phyloP scores from a whole-genome alignment of 2,329 filamentous ascomycete species.

The Ambrosiella beaveri region DNA sequence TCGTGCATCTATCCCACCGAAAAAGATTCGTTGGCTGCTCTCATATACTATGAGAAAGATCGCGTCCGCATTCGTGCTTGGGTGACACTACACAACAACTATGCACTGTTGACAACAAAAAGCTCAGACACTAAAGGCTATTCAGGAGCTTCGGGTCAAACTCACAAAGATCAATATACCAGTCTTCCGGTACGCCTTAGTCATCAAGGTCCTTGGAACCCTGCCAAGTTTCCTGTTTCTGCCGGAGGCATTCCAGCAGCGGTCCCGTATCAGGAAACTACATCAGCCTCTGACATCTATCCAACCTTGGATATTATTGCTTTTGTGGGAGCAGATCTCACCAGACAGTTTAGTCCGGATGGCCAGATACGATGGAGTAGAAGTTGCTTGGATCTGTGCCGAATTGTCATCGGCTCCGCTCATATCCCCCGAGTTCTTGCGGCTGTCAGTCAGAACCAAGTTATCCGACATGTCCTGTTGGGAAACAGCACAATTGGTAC shows the following conservation, averaged over 20 bases:
- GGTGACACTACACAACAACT: constrained; percentile 22
- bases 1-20: constrained; percentile 21
- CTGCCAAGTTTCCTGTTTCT: constrained; percentile 19
- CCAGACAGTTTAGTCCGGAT: constrained; percentile 18
- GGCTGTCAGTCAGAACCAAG: constrained; percentile 28
- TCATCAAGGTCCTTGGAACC: constrained; percentile 21
- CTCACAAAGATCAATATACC: constrained; percentile 5
- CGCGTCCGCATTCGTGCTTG: constrained; percentile 22
- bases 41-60: constrained; percentile 23
- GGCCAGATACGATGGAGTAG: constrained; percentile 31
- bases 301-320: constrained; percentile 20
- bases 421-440: constrained; percentile 33
- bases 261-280: constrained; percentile 21
- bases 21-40: constrained; percentile 20
- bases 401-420: constrained; percentile 35
- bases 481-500: constrained; percentile 38
- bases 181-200: constrained; percentile 20
- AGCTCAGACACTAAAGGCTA: not conserved
- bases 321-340: not conserved
- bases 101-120: constrained; percentile 19
- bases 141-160: not conserved
- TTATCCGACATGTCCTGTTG: constrained; percentile 33
- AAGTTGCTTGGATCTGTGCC: constrained; percentile 36
- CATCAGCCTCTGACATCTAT: constrained; percentile 19
- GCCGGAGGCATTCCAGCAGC: constrained; percentile 19